Base-by-base conservation (phyloP, 176 grass and related monocot genomes). In the Carex parvula region DNA sequence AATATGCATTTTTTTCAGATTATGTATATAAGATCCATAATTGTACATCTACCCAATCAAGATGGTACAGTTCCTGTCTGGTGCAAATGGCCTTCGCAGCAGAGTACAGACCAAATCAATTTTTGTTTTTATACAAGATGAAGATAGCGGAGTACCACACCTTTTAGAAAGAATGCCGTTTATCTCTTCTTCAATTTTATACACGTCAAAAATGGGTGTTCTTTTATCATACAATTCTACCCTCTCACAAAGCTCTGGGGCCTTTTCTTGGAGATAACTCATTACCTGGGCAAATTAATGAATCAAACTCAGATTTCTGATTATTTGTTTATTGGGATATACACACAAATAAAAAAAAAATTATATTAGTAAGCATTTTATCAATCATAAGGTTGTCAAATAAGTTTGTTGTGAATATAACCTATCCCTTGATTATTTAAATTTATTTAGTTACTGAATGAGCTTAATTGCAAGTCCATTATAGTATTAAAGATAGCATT, bases 161-260 rank as follows among this genome's bases (percentile, higher is more conserved):
- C 92, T 94, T 94, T 94, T 98, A 80, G 92, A 92, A 76, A 98
- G 90, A 67, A 98, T 98, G 64, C 26, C 88, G 64, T 98, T 90
- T 76, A 98, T 98, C 69, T 98, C 92, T 82, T 93, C 93, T 89
- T 98, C 95, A 66, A 98, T 90, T 53, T 91, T 93, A 81, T 91
- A 98, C 88, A 90, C 88, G 84, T 98, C 91, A 87, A 98, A 98
- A 84, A 98, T 89, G 18, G 95, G 95, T 70, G 81, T 91, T 93
- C 74, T 93, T 88, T 91, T 94, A 70, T 89, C 91, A 60, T 94
- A 93, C 48, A 98, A 87, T 66, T 94, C 86, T 72, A 98, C 95
- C 81, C 95, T 88, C 59, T 86, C 88, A 76, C 92, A 98, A 26
- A 98, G 89, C 58, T 98, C 95, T 84, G 95, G 95, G 42, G 92